phyloP scores from a whole-genome alignment of 2,329 filamentous ascomycete genomes.

The Aspergillus hiratsukae region DNA sequence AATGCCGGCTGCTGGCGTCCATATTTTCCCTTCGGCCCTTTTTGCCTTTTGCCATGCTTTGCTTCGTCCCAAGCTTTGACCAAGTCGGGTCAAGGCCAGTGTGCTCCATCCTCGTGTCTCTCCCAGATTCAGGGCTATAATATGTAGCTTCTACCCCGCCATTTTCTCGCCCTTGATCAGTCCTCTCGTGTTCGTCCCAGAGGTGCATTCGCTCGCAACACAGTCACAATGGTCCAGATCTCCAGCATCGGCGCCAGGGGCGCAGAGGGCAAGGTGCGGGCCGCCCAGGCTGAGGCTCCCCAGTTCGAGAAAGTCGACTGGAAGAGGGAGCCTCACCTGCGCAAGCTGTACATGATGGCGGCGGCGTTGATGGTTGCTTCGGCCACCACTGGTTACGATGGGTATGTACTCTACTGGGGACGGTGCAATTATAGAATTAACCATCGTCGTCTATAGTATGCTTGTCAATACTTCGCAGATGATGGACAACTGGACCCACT shows the following conservation, averaged over 20 bases:
- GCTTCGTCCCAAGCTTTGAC: background rate
- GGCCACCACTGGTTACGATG: constrained; percentile 60
- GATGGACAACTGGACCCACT: constrained; percentile 34
- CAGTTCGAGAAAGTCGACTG: constrained; percentile 54
- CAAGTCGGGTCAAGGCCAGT: background rate
- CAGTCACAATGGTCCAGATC: background rate
- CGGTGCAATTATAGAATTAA: background rate
- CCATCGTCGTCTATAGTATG: constrained; percentile 11
- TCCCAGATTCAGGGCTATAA: background rate
- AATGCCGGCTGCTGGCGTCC: background rate
- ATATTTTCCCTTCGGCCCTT: background rate
- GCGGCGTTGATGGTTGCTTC: constrained; percentile 56
- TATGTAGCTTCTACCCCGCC: background rate
- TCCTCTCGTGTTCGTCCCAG: background rate
- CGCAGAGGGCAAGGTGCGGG: background rate
- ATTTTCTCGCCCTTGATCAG: background rate
- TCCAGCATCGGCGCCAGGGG: background rate
- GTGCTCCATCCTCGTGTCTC: background rate
- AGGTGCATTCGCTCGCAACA: background rate
- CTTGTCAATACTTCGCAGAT: constrained; percentile 44
- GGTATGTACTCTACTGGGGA: constrained; percentile 26
- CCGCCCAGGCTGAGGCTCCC: constrained; percentile 35
- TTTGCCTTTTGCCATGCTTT: background rate
- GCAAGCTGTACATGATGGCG: constrained; percentile 52
- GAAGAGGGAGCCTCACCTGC: constrained; percentile 54